Evolutionary conservation across 352 stramenopile species (phyloP).

Genomic region (Phytopythium kandeliae): DNA sequence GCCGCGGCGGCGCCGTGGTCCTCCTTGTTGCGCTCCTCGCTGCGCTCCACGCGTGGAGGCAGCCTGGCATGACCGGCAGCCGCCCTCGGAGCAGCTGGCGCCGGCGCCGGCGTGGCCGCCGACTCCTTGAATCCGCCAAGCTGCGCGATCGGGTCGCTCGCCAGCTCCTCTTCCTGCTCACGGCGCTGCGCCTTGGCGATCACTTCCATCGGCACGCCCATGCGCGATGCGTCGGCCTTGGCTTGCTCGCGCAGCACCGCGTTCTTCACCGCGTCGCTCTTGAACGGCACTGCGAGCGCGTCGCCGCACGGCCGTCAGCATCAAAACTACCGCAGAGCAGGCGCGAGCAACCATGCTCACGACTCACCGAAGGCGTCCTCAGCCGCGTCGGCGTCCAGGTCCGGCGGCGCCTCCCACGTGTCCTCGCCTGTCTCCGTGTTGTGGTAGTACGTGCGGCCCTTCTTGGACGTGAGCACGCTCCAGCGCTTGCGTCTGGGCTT

Average conservation of each 20-base stretch:
- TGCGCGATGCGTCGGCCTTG: slow-evolving; percentile 66
- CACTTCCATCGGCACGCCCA: slow-evolving; percentile 56
- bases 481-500: slow-evolving; percentile 44
- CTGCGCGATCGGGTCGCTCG: slow-evolving; percentile 21
- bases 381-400: slow-evolving; percentile 54
- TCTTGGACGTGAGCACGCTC: slow-evolving; percentile 56
- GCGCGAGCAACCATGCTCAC: too few relatives aligned
- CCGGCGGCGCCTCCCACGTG: slow-evolving; percentile 61
- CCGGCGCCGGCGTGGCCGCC: neutral
- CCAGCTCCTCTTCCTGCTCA: slow-evolving; percentile 25
- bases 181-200: slow-evolving; percentile 40
- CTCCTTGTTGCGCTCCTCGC: neutral
- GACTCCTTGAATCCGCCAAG: slow-evolving; percentile 9
- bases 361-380: slow-evolving; percentile 53
- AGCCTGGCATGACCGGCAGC: neutral
- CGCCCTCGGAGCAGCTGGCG: neutral
- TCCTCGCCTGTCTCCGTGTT: slow-evolving; percentile 81
- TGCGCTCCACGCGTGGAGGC: neutral
- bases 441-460: slow-evolving; percentile 74
- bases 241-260: slow-evolving; percentile 68
- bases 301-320: slow-evolving; percentile 2
- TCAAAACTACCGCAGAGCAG: neutral
- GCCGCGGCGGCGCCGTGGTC: too few relatives aligned
- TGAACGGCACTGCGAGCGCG: slow-evolving; percentile 59
- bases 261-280: slow-evolving; percentile 79